These are phyloP conservation scores for Syzygium aromaticum DNA, from an alignment of 345 rosid genomes.

Conservation along the genomic window DNA sequence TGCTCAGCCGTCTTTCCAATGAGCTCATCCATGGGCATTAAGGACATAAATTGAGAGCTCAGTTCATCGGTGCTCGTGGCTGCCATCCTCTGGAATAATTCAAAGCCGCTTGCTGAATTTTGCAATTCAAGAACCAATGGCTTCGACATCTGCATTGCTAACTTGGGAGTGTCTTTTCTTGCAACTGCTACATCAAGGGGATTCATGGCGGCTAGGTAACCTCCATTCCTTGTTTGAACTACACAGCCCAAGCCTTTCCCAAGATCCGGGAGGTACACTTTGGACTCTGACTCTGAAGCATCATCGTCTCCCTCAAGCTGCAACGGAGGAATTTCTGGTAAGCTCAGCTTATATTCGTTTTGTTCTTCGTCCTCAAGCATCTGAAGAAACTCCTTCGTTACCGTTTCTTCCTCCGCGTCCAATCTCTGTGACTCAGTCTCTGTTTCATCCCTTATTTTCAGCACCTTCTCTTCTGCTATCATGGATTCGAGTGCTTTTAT, in stretches of 20 bases:
- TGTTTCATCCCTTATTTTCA: conserved; percentile 30
- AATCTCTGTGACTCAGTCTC: conserved; percentile 52
- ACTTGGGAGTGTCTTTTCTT: conserved; percentile 71
- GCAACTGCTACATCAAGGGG: conserved; percentile 53
- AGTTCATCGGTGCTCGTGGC: conserved; percentile 50
- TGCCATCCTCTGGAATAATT: conserved; percentile 65
- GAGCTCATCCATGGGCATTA: conserved; percentile 78
- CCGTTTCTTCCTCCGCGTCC: conserved; percentile 77
- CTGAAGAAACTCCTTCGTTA: conserved; percentile 81
- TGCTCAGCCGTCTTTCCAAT: conserved; percentile 92
- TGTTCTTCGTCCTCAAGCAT: conserved; percentile 69
- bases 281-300: conserved; percentile 35
- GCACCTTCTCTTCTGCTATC: conserved; percentile 47
- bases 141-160: conserved; percentile 91
- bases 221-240: conserved; percentile 88
- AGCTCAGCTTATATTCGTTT: conserved; percentile 20
- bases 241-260: conserved; percentile 84
- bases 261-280: conserved; percentile 63
- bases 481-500: conserved; percentile 87
- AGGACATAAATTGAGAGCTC: conserved; percentile 40
- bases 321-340: conserved; percentile 34
- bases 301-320: conserved; percentile 38
- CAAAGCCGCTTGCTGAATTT: conserved; percentile 46
- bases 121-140: conserved; percentile 44
- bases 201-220: conserved; percentile 82